phyloP scores from a whole-genome alignment of 2,329 filamentous ascomycete species.

The Leptographium flavum region DNA sequence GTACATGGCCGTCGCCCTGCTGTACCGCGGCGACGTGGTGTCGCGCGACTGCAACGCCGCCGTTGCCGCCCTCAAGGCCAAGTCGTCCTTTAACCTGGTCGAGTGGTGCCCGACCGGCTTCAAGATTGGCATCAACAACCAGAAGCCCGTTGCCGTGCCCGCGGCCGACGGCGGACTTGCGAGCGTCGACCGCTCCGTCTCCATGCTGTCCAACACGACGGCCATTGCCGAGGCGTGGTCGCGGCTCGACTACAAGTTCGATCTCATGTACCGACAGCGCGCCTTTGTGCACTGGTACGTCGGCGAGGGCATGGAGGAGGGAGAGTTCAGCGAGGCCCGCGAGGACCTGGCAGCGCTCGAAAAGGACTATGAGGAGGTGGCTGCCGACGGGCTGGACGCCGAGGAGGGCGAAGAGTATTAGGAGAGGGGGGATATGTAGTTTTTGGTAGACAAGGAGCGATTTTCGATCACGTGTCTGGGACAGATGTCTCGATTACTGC shows the following conservation, averaged over 20 bases:
- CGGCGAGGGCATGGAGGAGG: conserved; percentile 85
- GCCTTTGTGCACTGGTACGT: conserved; percentile 71
- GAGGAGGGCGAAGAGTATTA: conserved; percentile 41
- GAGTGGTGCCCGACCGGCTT: conserved; percentile 66
- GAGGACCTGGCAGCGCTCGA: conserved; percentile 76
- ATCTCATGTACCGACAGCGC: conserved; percentile 67
- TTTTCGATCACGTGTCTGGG: too few relatives aligned
- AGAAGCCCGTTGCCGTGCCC: conserved; percentile 49
- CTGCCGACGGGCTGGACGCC: conserved; percentile 52
- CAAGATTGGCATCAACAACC: conserved; percentile 65
- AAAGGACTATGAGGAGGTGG: conserved; percentile 79
- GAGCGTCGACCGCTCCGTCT: conserved; percentile 45
- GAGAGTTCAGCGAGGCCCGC: conserved; percentile 76
- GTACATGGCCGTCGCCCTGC: conserved; percentile 61
- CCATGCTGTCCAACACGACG: conserved; percentile 63
- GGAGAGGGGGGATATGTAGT: too few relatives aligned
- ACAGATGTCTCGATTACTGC: background rate
- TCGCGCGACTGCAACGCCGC: conserved; percentile 55
- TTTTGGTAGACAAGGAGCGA: too few relatives aligned
- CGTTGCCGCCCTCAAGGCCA: conserved; percentile 54
- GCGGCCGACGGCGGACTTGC: conserved; percentile 44
- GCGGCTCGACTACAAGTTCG: conserved; percentile 59
- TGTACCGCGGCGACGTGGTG: conserved; percentile 59
- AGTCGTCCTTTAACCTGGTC: conserved; percentile 58
- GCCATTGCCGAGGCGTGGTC: conserved; percentile 63